These are phyloP conservation scores for Rubroboletus pulcherrimus DNA, from an alignment of 768 basidiomycete species.

Conservation along the genomic window DNA sequence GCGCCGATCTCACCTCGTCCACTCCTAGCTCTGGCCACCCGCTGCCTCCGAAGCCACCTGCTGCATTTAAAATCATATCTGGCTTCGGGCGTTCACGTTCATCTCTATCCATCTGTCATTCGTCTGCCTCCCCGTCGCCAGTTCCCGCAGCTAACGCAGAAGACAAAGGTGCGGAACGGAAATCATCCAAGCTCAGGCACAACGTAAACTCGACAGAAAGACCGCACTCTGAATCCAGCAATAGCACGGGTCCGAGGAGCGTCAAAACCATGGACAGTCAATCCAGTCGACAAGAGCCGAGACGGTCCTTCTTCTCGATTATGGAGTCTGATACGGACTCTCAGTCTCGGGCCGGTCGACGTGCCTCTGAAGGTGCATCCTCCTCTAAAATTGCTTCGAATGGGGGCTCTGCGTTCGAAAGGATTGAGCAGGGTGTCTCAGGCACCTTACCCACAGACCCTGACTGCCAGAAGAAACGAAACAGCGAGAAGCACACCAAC, in stretches of 20 bases:
- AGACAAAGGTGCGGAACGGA: conserved; percentile 26
- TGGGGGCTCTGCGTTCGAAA: conserved; percentile 4
- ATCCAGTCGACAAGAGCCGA: conserved; percentile 37
- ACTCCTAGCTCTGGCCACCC: conserved; percentile 20
- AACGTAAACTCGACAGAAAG: conserved; percentile 41
- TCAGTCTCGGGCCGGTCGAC: conserved; percentile 14
- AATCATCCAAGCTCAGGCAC: conserved; percentile 35
- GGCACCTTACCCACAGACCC: conserved; percentile 9
- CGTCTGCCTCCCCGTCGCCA: conserved; percentile 31
- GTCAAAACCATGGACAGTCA: conserved; percentile 50
- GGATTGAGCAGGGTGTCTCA: conserved; percentile 7
- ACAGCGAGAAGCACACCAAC: conserved; percentile 22
- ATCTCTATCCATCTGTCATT: conserved; percentile 44
- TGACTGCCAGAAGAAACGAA: conserved; percentile 28
- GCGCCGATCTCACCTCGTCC: conserved; percentile 41
- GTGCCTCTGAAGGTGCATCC: conserved; percentile 18
- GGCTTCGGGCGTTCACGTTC: conserved; percentile 64
- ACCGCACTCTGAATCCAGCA: conserved; percentile 58
- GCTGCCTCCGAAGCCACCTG: conserved; percentile 42
- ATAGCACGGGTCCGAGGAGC: conserved; percentile 55
- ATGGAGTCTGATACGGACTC: conserved; percentile 27
- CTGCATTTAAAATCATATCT: conserved; percentile 61
- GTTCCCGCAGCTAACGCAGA: conserved; percentile 21
- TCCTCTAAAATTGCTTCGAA: conserved; percentile 15
- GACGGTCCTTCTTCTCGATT: conserved; percentile 35